Evolutionary conservation across 208 protist species (phyloP).

Genomic region (Wallacemonas rigidus): DNA sequence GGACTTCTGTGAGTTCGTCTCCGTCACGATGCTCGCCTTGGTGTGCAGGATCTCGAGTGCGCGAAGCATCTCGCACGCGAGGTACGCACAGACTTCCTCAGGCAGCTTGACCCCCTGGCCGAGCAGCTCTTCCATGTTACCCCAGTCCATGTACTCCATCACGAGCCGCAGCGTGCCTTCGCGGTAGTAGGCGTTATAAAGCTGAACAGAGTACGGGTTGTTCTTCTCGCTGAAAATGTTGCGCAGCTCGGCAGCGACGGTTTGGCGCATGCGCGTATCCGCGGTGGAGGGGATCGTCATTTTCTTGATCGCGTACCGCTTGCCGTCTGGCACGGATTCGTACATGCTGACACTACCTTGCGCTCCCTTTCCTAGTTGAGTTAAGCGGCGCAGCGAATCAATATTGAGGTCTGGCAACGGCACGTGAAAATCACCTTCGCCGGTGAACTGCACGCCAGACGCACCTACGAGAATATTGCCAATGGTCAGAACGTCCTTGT

Average conservation of each 20-base stretch:
- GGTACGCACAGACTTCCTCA: conserved; percentile 65
- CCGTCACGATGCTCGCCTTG: conserved; percentile 83
- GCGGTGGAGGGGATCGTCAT: conserved; percentile 65
- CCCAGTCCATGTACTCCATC: conserved; percentile 92
- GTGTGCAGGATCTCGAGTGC: conserved; percentile 85
- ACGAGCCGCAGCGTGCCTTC: conserved; percentile 66
- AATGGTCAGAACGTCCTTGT: conserved; percentile 63
- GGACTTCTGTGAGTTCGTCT: conserved; percentile 66
- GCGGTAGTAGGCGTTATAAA: conserved; percentile 89
- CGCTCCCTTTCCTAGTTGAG: conserved; percentile 63
- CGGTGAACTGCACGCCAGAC: conserved; percentile 74
- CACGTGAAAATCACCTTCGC: conserved; percentile 76
- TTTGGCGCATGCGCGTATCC: conserved; percentile 64
- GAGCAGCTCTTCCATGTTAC: conserved; percentile 87
- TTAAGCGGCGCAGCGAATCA: conserved; percentile 46
- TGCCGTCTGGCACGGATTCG: conserved; percentile 31
- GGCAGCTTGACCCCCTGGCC: conserved; percentile 40
- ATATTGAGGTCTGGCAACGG: conserved; percentile 65
- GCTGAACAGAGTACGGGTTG: conserved; percentile 73
- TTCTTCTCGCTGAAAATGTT: conserved; percentile 76
- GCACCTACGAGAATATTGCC: conserved; percentile 79
- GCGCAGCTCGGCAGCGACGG: conserved; percentile 78
- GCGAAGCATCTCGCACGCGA: conserved; percentile 77
- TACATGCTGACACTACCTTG: conserved; percentile 86
- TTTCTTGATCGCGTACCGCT: conserved; percentile 77